Evolutionary conservation across 2,329 filamentous ascomycete genomes (phyloP).

Genomic region (Colletotrichum tropicicola): DNA sequence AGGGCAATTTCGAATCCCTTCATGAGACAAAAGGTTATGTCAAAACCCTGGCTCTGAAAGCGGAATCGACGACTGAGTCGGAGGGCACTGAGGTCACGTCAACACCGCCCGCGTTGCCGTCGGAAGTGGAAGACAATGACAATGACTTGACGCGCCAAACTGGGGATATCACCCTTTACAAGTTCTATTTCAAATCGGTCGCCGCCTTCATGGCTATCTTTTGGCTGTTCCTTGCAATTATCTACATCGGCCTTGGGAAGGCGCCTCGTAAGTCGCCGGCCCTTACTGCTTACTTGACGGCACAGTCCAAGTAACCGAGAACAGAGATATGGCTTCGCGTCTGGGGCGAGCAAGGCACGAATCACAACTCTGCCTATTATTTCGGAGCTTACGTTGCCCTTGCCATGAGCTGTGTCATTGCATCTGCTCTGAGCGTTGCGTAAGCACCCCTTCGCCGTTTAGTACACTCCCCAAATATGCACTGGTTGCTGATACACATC

Average conservation of each 20-base stretch:
- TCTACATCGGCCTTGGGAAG: background rate
- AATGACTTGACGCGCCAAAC: background rate
- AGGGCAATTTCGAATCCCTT: background rate
- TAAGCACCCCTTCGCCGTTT: background rate
- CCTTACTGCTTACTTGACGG: background rate
- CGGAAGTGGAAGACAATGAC: background rate
- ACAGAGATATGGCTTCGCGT: background rate
- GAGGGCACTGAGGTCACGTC: background rate
- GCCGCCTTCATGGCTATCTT: background rate
- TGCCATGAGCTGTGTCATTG: background rate
- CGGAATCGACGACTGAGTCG: background rate
- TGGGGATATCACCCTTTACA: background rate
- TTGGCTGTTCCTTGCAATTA: background rate
- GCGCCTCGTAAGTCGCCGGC: background rate
- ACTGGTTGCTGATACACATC: background rate
- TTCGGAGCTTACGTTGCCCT: background rate
- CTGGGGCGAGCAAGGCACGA: background rate
- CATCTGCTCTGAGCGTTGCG: background rate
- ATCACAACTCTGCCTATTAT: background rate
- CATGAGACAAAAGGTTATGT: background rate
- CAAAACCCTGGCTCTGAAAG: background rate
- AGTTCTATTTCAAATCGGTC: background rate
- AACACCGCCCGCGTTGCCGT: background rate
- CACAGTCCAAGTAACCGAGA: background rate
- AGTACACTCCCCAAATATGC: background rate